These are phyloP conservation scores for Camellia granthamiana DNA, from an alignment of 148 eudicot species.

Conservation along the genomic window DNA sequence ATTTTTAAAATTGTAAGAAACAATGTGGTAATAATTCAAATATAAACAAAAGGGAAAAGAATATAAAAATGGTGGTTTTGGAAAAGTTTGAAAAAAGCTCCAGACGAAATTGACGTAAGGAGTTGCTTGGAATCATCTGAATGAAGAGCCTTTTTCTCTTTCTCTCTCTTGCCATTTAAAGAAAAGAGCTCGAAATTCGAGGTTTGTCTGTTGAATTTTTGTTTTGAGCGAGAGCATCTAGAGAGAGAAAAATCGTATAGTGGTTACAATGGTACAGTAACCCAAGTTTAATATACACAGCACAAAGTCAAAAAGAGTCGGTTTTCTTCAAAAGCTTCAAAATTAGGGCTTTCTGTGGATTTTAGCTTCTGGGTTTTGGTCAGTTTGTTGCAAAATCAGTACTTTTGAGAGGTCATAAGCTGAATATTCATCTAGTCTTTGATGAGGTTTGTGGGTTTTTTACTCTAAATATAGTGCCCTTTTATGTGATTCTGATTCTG, in stretches of 20 bases:
- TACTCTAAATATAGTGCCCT: neutral
- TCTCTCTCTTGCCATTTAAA: neutral
- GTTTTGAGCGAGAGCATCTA: neutral
- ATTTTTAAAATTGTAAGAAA: too few species aligned
- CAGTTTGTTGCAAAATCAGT: slow-evolving; percentile 3
- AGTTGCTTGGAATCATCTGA: slow-evolving; percentile 36
- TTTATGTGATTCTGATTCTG: neutral
- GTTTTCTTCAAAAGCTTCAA: slow-evolving; percentile 21
- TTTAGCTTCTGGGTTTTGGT: slow-evolving; percentile 9
- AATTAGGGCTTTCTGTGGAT: slow-evolving; percentile 1
- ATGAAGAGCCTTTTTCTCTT: neutral
- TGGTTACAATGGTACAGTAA: neutral
- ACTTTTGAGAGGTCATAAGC: neutral
- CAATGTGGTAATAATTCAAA: too few species aligned
- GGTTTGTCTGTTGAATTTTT: slow-evolving; percentile 25
- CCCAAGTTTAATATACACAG: slow-evolving; percentile 13
- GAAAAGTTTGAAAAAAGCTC: slow-evolving; percentile 22
- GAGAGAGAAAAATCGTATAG: neutral
- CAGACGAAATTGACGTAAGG: slow-evolving; percentile 37
- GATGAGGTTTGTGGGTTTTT: slow-evolving; percentile 13
- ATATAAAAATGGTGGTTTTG: slow-evolving; percentile 5
- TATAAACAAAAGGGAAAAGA: neutral
- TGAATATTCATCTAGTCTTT: neutral
- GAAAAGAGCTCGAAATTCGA: slow-evolving; percentile 21
- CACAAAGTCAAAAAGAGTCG: slow-evolving; percentile 37